Evolutionary conservation across 1,284 basidiomycete genomes (phyloP), one percentile per base, ranked within the genome.

Genomic region (Paramarasmius palmivorus): DNA sequence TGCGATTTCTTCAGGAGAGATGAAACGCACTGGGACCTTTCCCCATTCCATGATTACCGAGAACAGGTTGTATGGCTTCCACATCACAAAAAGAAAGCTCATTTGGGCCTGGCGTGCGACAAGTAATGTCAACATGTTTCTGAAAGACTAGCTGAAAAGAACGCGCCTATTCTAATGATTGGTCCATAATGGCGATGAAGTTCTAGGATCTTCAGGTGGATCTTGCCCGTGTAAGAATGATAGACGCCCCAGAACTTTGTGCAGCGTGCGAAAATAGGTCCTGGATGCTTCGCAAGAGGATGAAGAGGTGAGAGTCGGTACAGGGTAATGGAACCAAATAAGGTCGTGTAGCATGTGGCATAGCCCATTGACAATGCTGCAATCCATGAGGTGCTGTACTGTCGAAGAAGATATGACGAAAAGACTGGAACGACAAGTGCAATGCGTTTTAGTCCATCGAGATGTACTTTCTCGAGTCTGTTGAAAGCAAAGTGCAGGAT

Each of bases 41-140:
- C 5, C 68, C 66, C 60, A 71, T 64, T 29, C 69, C 68, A 50
- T 60, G 57, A 3, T 55, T 49, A 36, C 70, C 70, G 50, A 69
- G 56, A 42, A 72, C 57, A 2, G 62, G 62, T 2, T 48, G 51
- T 23, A 72, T 62, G n/a, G 63, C 65, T n/a, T 65, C 63, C 3
- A 62, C 63, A 23, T 66, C 61, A 36, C 59, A 57, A 49, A 72
- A 61, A 0, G 71, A 71, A 10, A 72, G 58, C 40, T 71, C 69
- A 49, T 72, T 72, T 17, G 71, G 71, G 19, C 68, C 71, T 71
- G 44, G n/a, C n/a, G n/a, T n/a, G n/a, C n/a, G n/a, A n/a, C n/a
- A n/a, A n/a, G n/a, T n/a, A n/a, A n/a, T n/a, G n/a, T n/a, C n/a
- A n/a, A n/a, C n/a, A n/a, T n/a, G n/a, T n/a, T n/a, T n/a, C n/a